These are phyloP conservation scores for Gossypium davidsonii DNA, from an alignment of 441 rosid genomes.

Conservation along the genomic window DNA sequence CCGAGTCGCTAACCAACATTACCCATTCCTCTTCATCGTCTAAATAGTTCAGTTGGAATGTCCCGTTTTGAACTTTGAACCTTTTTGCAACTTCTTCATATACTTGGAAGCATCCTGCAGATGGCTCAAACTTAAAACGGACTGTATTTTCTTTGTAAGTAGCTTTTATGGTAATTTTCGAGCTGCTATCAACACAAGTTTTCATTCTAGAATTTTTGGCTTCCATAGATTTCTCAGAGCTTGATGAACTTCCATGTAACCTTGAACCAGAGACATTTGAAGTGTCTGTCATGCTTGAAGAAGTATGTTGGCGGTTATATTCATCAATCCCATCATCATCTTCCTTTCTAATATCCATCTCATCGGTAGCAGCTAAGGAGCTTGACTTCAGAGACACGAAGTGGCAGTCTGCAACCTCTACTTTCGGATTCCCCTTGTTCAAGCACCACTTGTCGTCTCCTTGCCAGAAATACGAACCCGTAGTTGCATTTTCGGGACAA, in stretches of 20 bases:
- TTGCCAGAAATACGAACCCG: slow-evolving; percentile 15
- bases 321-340: slow-evolving; percentile 32
- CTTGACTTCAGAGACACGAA: slow-evolving; percentile 29
- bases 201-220: slow-evolving; percentile 31
- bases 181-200: slow-evolving; percentile 32
- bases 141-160: slow-evolving; percentile 62
- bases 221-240: slow-evolving; percentile 47
- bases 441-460: slow-evolving; percentile 11
- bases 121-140: slow-evolving; percentile 72
- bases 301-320: slow-evolving; percentile 36
- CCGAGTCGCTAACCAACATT: slow-evolving; percentile 61
- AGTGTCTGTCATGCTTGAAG: slow-evolving; percentile 60
- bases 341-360: slow-evolving; percentile 31
- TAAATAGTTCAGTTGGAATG: slow-evolving; percentile 73
- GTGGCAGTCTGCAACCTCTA: slow-evolving; percentile 26
- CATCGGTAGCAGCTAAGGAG: slow-evolving; percentile 36
- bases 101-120: slow-evolving; percentile 56
- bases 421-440: slow-evolving; percentile 25
- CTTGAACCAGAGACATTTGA: slow-evolving; percentile 52
- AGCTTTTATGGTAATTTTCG: slow-evolving; percentile 59
- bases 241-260: slow-evolving; percentile 42
- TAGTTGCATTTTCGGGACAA: slow-evolving; percentile 18
- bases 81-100: slow-evolving; percentile 71
- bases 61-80: slow-evolving; percentile 55
- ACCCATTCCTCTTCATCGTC: slow-evolving; percentile 97